Conservation (phyloP, 257 asterid species). For the Solanum commersonii region DNA sequence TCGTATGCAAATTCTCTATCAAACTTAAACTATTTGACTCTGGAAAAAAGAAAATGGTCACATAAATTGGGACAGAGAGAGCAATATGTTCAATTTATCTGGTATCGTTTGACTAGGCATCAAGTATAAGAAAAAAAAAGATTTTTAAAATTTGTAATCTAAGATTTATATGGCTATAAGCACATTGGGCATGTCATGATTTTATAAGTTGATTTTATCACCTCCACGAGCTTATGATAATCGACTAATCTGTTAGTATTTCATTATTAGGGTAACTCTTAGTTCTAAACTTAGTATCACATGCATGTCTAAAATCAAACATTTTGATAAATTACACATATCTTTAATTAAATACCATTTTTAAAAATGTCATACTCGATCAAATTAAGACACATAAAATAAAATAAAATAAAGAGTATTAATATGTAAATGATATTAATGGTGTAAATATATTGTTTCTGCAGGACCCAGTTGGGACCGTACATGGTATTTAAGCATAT, state of each 20-base stretch:
- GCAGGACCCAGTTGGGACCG: neutral
- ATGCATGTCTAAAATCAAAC: neutral
- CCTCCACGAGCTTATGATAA: neutral
- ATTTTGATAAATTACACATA: neutral
- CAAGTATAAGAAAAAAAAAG: neutral
- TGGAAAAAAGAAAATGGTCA: too few relatives aligned
- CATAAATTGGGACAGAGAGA: too few relatives aligned
- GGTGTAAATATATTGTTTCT: neutral
- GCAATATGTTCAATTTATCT: neutral
- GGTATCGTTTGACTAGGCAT: neutral
- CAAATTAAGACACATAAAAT: neutral
- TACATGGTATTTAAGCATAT: neutral
- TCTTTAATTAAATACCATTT: neutral
- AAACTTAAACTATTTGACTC: too few relatives aligned
- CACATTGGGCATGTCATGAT: neutral
- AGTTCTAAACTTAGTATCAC: neutral
- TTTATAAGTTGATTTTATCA: neutral
- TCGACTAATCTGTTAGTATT: neutral
- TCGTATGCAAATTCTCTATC: too few relatives aligned
- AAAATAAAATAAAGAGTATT: neutral
- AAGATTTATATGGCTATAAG: too few relatives aligned
- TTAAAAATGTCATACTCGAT: neutral
- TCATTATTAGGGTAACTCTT: neutral
- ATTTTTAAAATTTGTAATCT: too few relatives aligned
- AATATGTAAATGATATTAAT: neutral